These are phyloP conservation scores for Diospyros kaki DNA, from an alignment of 148 eudicot genomes.

Conservation along the genomic window DNA sequence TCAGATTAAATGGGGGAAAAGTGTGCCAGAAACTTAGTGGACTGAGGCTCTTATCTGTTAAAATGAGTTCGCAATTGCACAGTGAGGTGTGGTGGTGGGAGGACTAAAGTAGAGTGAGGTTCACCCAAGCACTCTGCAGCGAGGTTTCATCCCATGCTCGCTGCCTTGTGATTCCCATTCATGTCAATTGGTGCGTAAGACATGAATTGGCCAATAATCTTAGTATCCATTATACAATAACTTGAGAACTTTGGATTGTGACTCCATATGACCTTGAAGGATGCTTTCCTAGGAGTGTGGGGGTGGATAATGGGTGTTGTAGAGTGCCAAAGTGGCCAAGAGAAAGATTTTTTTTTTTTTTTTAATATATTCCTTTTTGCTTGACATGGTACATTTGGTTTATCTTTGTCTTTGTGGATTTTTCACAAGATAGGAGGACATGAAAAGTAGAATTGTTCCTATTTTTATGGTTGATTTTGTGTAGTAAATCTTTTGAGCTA, in stretches of 20 bases:
- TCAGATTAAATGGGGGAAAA: no score
- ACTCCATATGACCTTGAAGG: neutral
- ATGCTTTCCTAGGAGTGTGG: neutral
- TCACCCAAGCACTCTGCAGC: no score
- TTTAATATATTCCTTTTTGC: neutral
- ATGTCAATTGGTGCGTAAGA: neutral
- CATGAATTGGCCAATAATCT: neutral
- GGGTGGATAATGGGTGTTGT: neutral
- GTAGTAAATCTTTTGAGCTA: neutral
- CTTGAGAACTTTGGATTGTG: neutral
- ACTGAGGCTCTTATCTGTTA: no score
- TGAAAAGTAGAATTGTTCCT: neutral
- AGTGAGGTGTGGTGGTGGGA: no score
- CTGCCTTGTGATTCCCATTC: no score
- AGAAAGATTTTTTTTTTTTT: no score
- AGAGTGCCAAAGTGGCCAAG: neutral
- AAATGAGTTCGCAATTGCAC: no score
- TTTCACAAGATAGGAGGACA: neutral
- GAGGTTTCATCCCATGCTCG: no score
- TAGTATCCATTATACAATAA: neutral
- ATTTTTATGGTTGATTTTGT: neutral
- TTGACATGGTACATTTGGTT: neutral
- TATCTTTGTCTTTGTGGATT: neutral
- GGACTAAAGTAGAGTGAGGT: no score
- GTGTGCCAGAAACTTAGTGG: no score